Percentiles rank a stretch among this genome's conserved stretches.
These are phyloP conservation scores for Apiospora arundinis DNA, from an alignment of 2,329 filamentous ascomycete species.

Conservation along the genomic window DNA sequence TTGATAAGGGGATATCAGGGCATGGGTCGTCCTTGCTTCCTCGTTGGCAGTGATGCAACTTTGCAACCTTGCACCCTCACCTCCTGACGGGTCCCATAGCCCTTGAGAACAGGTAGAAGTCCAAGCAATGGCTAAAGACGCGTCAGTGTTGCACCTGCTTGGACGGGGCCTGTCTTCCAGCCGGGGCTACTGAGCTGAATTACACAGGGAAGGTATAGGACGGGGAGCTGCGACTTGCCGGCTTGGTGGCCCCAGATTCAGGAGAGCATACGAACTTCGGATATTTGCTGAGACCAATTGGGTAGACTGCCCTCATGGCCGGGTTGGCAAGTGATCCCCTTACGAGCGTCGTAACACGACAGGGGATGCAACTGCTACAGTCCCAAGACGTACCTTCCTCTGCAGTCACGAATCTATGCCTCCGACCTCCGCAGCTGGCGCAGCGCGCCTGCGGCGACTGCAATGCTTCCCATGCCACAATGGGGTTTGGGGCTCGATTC, in stretches of 20 bases:
- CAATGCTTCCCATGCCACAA: background rate
- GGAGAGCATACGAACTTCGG: background rate
- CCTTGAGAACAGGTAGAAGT: background rate
- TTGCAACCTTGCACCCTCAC: background rate
- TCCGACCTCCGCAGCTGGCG: background rate
- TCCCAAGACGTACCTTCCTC: background rate
- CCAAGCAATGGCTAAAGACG: background rate
- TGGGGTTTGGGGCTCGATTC: background rate
- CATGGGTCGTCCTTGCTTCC: background rate
- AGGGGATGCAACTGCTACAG: background rate
- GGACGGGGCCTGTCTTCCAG: background rate
- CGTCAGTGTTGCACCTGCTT: slow-evolving; percentile 3
- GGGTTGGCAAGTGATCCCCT: background rate
- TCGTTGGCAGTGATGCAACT: background rate
- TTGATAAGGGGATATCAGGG: background rate
- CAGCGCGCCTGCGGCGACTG: background rate
- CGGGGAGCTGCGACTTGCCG: background rate
- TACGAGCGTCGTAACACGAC: background rate
- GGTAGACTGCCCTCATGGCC: background rate
- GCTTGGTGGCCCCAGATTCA: background rate
- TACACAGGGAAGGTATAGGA: background rate
- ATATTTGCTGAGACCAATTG: background rate
- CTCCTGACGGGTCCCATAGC: background rate
- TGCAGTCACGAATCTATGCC: background rate
- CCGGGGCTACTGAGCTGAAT: background rate